These are phyloP conservation scores for Microcos paniculata DNA, from an alignment of 345 rosid species.

Conservation along the genomic window DNA sequence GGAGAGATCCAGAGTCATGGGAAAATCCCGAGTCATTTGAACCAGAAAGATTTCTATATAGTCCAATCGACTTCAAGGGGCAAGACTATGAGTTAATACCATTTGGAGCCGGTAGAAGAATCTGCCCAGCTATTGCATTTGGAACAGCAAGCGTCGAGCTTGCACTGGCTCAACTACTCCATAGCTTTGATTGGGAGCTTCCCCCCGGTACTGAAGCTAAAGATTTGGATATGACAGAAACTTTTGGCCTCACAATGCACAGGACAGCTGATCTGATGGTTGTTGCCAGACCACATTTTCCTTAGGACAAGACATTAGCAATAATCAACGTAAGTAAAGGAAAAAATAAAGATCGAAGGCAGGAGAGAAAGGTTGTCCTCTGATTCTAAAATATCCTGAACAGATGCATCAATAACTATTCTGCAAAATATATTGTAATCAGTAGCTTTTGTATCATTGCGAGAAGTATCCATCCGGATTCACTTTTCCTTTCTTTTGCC, in stretches of 20 bases:
- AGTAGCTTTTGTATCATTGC: neutral
- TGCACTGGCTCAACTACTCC: slow-evolving; percentile 28
- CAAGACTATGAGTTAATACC: slow-evolving; percentile 37
- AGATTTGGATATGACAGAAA: slow-evolving; percentile 11
- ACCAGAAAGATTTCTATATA: slow-evolving; percentile 34
- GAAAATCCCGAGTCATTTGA: slow-evolving; percentile 27
- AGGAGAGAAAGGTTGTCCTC: too few relatives aligned
- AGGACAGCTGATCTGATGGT: slow-evolving; percentile 10
- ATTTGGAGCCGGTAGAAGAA: slow-evolving; percentile 37
- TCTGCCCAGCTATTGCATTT: slow-evolving; percentile 31
- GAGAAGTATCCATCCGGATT: neutral
- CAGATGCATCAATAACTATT: neutral
- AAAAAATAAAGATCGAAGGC: neutral
- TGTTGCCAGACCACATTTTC: neutral
- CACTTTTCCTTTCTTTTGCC: too few relatives aligned
- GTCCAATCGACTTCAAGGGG: slow-evolving; percentile 25
- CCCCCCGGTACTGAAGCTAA: neutral
- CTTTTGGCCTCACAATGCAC: slow-evolving; percentile 1
- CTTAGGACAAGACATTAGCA: neutral
- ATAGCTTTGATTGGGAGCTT: slow-evolving; percentile 33
- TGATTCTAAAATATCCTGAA: neutral
- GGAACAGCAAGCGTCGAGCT: slow-evolving; percentile 25
- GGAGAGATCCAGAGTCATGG: slow-evolving; percentile 33
- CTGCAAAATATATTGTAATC: neutral
- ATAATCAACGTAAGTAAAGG: too few relatives aligned